Percentiles rank a stretch among this genome's conserved stretches.
phyloP scores from a whole-genome alignment of 2,329 filamentous ascomycete genomes.

The Hymenoscyphus salicellus region DNA sequence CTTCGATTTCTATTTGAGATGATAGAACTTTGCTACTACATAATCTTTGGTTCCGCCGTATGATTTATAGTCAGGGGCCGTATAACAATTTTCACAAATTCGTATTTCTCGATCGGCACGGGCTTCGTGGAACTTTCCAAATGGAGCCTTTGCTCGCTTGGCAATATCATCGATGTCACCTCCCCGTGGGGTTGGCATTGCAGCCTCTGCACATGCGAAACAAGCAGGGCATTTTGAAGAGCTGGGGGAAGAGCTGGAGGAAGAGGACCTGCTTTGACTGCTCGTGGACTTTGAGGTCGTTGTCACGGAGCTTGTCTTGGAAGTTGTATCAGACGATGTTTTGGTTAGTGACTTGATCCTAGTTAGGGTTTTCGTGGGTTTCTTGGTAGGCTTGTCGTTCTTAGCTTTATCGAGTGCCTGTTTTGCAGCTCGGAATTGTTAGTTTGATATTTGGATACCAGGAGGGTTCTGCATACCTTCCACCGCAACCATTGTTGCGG shows the following conservation, averaged over 20 bases:
- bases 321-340: no score
- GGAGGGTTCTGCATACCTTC: neutral
- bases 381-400: neutral
- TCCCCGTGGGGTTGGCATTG: neutral
- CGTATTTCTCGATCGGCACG: neutral
- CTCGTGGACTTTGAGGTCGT: neutral
- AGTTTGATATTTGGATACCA: neutral
- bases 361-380: neutral
- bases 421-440: neutral
- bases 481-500: neutral
- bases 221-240: neutral
- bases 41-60: neutral
- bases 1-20: neutral
- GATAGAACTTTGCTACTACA: neutral
- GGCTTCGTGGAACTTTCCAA: neutral
- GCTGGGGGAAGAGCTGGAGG: neutral
- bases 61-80: neutral
- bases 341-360: neutral
- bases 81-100: neutral
- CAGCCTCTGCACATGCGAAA: neutral
- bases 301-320: neutral
- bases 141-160: neutral
- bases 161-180: neutral
- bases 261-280: neutral
- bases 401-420: neutral